Evolutionary conservation across 345 rosid genomes (phyloP), one percentile per base, ranked within the genome.

Genomic region (Aquilaria yunnanensis): DNA sequence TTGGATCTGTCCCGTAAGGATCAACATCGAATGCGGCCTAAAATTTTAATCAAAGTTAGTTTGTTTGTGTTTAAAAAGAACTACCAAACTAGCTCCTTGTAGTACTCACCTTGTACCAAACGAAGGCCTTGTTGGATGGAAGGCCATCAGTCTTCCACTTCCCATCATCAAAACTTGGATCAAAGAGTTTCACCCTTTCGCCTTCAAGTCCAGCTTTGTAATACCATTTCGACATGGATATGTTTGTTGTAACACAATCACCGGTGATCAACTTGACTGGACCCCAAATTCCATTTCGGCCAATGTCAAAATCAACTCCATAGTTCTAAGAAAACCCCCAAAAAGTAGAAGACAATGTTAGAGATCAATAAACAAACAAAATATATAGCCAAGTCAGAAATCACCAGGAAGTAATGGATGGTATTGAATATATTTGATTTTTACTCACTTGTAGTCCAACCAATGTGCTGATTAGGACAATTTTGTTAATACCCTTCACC

Each of bases 61-160:
- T 30, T 5, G 46, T 6, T 41, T 12, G 10, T 10, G 14, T 9
- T 5, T n/a, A 7, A 9, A 3, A 12, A 31, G 23, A 43, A 59
- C 14, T 46, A 12, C 12, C 2, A 32, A n/a, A 16, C 23, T 16
- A 16, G 23, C 23, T 16, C 23, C 23, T 16, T 16, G 23, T 23
- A 30, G 5, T 0, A 32, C 10, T 34, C 63, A 80, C 83, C 85
- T 74, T 80, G 66, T 83, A 83, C 88, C 83, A 83, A 9, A 75
- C 34, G 37, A 78, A 74, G 14, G 48, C 51, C 37, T 56, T 56
- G 51, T 74, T 48, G 0, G 72, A 48, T 8, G 79, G 81, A 29
- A 71, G 70, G 9, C 48, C 13, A 4, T 14, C 41, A 2, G 48
- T 7, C 1, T 53, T 4, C 79, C 80, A 83, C 14, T 47, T 14